Base-by-base conservation (phyloP, 1,284 basidiomycete genomes). In the Irpex lacteus region DNA sequence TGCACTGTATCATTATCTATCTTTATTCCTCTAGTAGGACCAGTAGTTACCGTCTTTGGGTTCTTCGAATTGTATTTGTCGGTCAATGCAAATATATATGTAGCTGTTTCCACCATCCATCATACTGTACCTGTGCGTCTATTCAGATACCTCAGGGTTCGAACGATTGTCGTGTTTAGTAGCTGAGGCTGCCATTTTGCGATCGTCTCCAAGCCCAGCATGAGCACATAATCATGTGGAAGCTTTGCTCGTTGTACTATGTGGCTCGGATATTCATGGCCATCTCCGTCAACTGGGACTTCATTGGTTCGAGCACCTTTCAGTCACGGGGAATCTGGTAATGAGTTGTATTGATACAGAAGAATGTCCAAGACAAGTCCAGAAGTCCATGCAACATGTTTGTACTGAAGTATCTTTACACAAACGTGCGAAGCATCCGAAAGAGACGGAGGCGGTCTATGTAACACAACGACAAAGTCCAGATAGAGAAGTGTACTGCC, bases 31-130 rank as follows among this genome's bases (percentile, higher is more conserved):
- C 40, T 11, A 15, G 40, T 9, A 44, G 40, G 50, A 52, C 50
- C 50, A 52, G 15, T 47, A 47, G n/a, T 13, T n/a, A 19, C 34
- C 21, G 21, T 56, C n/a, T 62, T 49, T 55, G 40, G 15, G 53
- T 53, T 38, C 37, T 44, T 38, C 34, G 32, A 55, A 26, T 21
- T 62, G 61, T 62, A 62, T 62, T 56, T 32, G 40, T 44, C 15
- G 8, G 40, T 44, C 40, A 44, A 44, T 15, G 40, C 40, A 44
- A 44, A 44, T 3, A 26, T 26, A 26, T 26, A 26, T 26, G 4
- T 26, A 26, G 4, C 26, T 26, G 26, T 26, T 26, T 26, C 26
- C 26, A 26, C 26, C 26, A 26, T 26, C 26, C 26, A 26, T 26
- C 26, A 26, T 26, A 26, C 26, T 26, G 26, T 26, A 26, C 26